Percentiles rank a stretch among this genome's conserved stretches.
These are phyloP conservation scores for Alternaria alternata DNA, from an alignment of 2,329 filamentous ascomycete species.

Conservation along the genomic window DNA sequence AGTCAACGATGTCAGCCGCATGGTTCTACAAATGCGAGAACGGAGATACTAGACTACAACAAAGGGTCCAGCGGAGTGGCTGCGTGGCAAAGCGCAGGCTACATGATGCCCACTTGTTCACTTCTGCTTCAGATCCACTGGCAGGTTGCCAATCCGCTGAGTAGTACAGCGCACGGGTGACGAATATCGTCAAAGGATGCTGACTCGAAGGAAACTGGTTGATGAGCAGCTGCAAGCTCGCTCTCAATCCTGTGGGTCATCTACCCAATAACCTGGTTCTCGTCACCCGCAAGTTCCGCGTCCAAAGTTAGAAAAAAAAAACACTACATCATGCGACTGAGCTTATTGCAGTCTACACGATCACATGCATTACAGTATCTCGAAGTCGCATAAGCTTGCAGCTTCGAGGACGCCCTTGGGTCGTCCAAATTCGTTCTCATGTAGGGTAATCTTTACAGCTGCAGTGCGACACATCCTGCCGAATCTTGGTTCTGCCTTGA, in stretches of 20 bases:
- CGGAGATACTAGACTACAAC: neutral
- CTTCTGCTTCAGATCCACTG: neutral
- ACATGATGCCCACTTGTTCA: neutral
- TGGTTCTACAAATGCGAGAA: neutral
- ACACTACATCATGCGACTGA: neutral
- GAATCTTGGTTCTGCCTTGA: neutral
- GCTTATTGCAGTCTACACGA: neutral
- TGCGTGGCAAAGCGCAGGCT: neutral
- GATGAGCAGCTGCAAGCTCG: neutral
- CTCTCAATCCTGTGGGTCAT: neutral
- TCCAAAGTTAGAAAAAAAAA: neutral
- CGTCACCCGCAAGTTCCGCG: neutral
- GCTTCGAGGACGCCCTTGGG: neutral
- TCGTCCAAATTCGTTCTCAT: neutral
- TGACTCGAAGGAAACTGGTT: neutral
- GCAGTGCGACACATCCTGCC: neutral
- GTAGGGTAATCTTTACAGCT: neutral
- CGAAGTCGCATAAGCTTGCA: neutral
- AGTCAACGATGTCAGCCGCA: neutral
- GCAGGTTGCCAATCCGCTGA: neutral
- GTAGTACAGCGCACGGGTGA: neutral
- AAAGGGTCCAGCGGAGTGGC: neutral
- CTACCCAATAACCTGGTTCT: neutral
- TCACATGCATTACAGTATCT: neutral
- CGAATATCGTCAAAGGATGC: slow-evolving; percentile 1